phyloP scores from a whole-genome alignment of 1,284 basidiomycete species.

The Apiotrichum veenhuisii region DNA sequence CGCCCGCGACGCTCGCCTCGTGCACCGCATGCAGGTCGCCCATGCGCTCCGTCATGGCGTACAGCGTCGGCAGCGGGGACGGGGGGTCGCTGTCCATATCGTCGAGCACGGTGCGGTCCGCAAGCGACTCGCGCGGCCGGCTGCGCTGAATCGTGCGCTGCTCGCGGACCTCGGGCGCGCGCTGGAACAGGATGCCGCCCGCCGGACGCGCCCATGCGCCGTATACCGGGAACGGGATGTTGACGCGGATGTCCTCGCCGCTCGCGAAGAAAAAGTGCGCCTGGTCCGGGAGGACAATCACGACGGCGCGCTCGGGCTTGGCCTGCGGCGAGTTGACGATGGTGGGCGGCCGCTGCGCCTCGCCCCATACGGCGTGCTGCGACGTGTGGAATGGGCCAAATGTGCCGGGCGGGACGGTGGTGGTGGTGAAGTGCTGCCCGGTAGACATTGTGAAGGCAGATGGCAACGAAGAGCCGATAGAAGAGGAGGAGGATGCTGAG shows the following conservation, averaged over 20 bases:
- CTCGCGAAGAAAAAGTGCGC: slow-evolving; percentile 69
- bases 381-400: slow-evolving; percentile 47
- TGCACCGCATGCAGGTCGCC: slow-evolving; percentile 66
- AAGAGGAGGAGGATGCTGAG: no score
- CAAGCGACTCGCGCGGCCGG: slow-evolving; percentile 15
- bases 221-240: slow-evolving; percentile 75
- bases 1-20: slow-evolving; percentile 24
- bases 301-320: slow-evolving; percentile 56
- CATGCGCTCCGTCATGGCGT: slow-evolving; percentile 69
- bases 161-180: slow-evolving; percentile 52
- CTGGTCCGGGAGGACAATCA: slow-evolving; percentile 71
- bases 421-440: not conserved
- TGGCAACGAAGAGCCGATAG: no score
- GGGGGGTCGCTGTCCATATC: slow-evolving; percentile 67
- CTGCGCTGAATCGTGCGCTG: not conserved
- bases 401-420: slow-evolving; percentile 10
- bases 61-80: slow-evolving; percentile 68
- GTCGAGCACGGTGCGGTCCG: slow-evolving; percentile 33
- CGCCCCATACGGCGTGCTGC: slow-evolving; percentile 16
- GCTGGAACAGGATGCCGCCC: slow-evolving; percentile 57
- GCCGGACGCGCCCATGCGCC: slow-evolving; percentile 65
- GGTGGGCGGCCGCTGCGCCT: not conserved
- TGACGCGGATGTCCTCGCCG: slow-evolving; percentile 70
- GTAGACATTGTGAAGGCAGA: no score
- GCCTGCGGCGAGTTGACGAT: not conserved